A percentile compares a stretch with the other conserved stretches of the same genome.
These are phyloP conservation scores for Rhizopus arrhizus DNA, from an alignment of 371 early-diverging fungal genomes.

Conservation along the genomic window DNA sequence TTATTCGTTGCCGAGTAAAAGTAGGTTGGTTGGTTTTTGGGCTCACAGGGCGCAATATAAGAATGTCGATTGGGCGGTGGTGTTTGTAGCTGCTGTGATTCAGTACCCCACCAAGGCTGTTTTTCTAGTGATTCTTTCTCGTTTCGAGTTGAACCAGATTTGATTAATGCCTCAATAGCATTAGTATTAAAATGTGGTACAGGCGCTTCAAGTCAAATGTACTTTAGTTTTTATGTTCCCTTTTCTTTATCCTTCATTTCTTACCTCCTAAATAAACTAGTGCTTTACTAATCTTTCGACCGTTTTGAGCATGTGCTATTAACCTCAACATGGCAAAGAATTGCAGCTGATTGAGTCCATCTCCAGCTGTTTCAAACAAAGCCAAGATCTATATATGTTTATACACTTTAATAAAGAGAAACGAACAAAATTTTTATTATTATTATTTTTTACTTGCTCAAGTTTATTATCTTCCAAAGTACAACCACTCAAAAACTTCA, in stretches of 20 bases:
- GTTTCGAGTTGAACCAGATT: neutral
- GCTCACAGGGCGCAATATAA: slow-evolving; percentile 1
- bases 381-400: slow-evolving; percentile 29
- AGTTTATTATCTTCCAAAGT: slow-evolving; percentile 32
- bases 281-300: slow-evolving; percentile 39
- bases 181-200: slow-evolving; percentile 37
- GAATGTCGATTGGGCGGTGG: neutral
- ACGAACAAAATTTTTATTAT: neutral
- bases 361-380: slow-evolving; percentile 33
- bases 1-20: neutral
- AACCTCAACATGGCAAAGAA: slow-evolving; percentile 46
- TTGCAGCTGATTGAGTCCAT: slow-evolving; percentile 33
- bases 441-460: slow-evolving; percentile 29
- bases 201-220: slow-evolving; percentile 23
- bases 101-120: slow-evolving; percentile 3
- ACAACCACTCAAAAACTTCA: slow-evolving; percentile 35
- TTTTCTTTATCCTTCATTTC: neutral
- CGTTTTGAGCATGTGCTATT: slow-evolving; percentile 49
- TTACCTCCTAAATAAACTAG: slow-evolving; percentile 41
- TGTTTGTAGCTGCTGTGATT: neutral
- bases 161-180: slow-evolving; percentile 34
- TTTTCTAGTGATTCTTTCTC: neutral
- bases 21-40: slow-evolving; percentile 5
- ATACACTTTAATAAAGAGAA: neutral
- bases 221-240: neutral